Conservation (phyloP, 805 yeast species). For the Yarrowia phangngaensis region DNA sequence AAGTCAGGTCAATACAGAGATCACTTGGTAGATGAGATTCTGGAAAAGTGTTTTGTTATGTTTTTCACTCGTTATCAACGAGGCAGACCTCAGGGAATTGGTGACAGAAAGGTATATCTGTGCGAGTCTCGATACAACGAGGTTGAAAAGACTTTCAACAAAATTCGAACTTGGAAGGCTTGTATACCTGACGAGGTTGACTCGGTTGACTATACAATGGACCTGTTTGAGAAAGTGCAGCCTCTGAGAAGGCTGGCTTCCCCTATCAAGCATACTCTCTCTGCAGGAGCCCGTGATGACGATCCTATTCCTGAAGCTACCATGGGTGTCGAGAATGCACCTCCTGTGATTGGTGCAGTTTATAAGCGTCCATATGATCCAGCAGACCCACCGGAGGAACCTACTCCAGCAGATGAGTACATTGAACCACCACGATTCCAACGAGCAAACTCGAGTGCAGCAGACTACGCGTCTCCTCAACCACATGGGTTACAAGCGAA, state of each 20-base stretch:
- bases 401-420: conserved; percentile 42
- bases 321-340: conserved; percentile 78
- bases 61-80: conserved; percentile 92
- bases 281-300: conserved; percentile 64
- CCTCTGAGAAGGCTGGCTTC: conserved; percentile 75
- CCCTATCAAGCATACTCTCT: conserved; percentile 74
- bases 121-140: conserved; percentile 96
- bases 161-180: conserved; percentile 97
- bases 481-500: conserved; percentile 2
- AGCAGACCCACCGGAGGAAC: conserved; percentile 76
- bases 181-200: conserved; percentile 96
- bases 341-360: conserved; percentile 92
- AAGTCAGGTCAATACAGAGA: conserved; percentile 96
- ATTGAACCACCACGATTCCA: conserved; percentile 25
- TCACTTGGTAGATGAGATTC: conserved; percentile 80
- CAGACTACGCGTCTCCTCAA: conserved; percentile 31
- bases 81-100: conserved; percentile 82
- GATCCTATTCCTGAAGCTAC: conserved; percentile 82
- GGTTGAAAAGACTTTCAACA: conserved; percentile 81
- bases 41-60: conserved; percentile 91
- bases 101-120: conserved; percentile 68
- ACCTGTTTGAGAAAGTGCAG: conserved; percentile 67
- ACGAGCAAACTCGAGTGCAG: conserved; percentile 27
- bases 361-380: conserved; percentile 70
- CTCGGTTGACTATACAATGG: conserved; percentile 49